A percentile compares a stretch with the other conserved stretches of the same genome.
These are phyloP conservation scores for Xylaria scruposa DNA, from an alignment of 495 filamentous ascomycete species.

Conservation along the genomic window DNA sequence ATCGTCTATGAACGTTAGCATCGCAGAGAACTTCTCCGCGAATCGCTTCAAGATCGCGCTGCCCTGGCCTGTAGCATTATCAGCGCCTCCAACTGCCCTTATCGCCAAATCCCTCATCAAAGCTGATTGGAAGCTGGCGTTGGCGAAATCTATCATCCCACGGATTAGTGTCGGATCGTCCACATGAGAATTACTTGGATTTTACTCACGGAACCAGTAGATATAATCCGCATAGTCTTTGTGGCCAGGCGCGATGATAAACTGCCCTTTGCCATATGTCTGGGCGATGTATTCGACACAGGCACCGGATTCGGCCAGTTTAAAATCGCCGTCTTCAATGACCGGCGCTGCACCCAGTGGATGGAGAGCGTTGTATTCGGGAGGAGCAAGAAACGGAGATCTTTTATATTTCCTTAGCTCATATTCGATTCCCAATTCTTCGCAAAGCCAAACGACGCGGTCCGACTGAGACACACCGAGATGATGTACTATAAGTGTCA, in stretches of 20 bases:
- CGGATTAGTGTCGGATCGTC: slow-evolving; percentile 8
- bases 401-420: slow-evolving; percentile 58
- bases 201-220: slow-evolving; percentile 60
- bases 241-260: slow-evolving; percentile 51
- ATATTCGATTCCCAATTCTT: slow-evolving; percentile 65
- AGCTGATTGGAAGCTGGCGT: slow-evolving; percentile 58
- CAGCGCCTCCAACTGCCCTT: slow-evolving; percentile 16
- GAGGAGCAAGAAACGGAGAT: slow-evolving; percentile 58
- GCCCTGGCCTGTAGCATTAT: slow-evolving; percentile 16
- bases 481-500: slow-evolving; percentile 64
- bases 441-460: slow-evolving; percentile 67
- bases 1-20: slow-evolving; percentile 51
- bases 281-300: slow-evolving; percentile 64
- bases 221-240: slow-evolving; percentile 61
- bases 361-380: slow-evolving; percentile 59
- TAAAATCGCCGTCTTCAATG: slow-evolving; percentile 58
- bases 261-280: slow-evolving; percentile 53
- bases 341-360: slow-evolving; percentile 61
- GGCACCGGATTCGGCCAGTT: slow-evolving; percentile 61
- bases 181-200: background rate
- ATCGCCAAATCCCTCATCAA: slow-evolving; percentile 28
- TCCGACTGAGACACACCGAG: slow-evolving; percentile 64
- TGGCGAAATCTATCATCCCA: slow-evolving; percentile 52
- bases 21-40: slow-evolving; percentile 34
- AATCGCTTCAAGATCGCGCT: slow-evolving; percentile 25